Evolutionary conservation across 805 yeast species (phyloP).

Genomic region (Wickerhamiella brachini): DNA sequence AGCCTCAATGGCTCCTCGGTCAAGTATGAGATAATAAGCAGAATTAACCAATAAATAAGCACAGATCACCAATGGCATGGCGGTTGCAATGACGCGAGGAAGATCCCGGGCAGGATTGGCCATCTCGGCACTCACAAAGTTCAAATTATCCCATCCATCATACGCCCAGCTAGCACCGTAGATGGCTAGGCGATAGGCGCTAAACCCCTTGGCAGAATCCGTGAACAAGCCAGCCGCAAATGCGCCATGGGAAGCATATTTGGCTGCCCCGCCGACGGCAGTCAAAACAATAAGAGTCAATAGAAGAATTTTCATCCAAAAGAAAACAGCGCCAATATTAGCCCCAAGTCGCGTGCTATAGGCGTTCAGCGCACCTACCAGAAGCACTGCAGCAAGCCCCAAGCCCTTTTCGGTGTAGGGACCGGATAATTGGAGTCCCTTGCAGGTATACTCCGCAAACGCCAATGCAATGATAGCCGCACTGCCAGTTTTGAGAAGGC

Average conservation of each 20-base stretch:
- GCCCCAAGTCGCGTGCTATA: constrained; percentile 23
- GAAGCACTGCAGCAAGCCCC: constrained; percentile 21
- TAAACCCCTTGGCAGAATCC: constrained; percentile 20
- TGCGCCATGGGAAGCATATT: constrained; percentile 15
- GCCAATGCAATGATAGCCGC: constrained; percentile 30
- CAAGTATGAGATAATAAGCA: constrained; percentile 54
- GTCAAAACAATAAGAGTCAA: constrained; percentile 21
- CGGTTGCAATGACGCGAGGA: constrained; percentile 27
- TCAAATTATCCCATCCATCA: constrained; percentile 34
- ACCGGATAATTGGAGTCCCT: constrained; percentile 14
- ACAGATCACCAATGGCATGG: constrained; percentile 28
- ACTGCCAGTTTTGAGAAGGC: constrained; percentile 29
- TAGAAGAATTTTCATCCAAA: constrained; percentile 24
- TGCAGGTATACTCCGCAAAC: constrained; percentile 27
- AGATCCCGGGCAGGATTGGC: constrained; percentile 24
- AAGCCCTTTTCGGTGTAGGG: constrained; percentile 22
- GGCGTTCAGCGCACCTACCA: constrained; percentile 20
- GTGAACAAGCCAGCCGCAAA: constrained; percentile 16
- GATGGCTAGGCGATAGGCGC: constrained; percentile 25
- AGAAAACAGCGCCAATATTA: constrained; percentile 22
- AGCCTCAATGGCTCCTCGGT: constrained; percentile 35
- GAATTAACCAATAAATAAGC: constrained; percentile 26
- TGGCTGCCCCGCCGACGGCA: constrained; percentile 18
- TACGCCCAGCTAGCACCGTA: constrained; percentile 33
- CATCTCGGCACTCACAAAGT: constrained; percentile 31